A percentile compares a stretch with the other conserved stretches of the same genome.
phyloP scores from a whole-genome alignment of 129 eudicot genomes.

The Artemisia annua region DNA sequence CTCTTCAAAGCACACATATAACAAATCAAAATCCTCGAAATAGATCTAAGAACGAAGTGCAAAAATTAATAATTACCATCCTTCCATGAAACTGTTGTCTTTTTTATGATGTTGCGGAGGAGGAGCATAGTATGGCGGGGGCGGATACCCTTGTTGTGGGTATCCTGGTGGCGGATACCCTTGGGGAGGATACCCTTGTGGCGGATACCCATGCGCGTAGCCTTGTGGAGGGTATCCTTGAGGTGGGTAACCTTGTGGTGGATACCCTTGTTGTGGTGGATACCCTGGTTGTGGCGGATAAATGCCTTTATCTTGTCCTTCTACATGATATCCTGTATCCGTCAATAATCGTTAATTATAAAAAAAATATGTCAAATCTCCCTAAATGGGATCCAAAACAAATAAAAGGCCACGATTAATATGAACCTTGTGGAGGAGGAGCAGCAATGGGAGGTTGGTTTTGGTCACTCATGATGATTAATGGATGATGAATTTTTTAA shows the following conservation, averaged over 20 bases:
- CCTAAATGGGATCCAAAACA: constrained; percentile 6
- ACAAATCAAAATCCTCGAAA: background rate
- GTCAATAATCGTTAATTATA: background rate
- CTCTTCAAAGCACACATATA: background rate
- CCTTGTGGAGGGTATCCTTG: constrained; percentile 48
- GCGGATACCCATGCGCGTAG: constrained; percentile 15
- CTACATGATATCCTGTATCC: constrained; percentile 51
- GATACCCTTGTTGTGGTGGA: constrained; percentile 24
- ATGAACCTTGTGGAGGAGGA: constrained; percentile 27
- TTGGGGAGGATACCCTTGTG: constrained; percentile 4
- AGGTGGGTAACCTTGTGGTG: constrained; percentile 47
- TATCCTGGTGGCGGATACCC: constrained; percentile 44
- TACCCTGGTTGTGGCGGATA: constrained; percentile 37
- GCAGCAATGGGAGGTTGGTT: constrained; percentile 25
- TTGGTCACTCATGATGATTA: constrained; percentile 30
- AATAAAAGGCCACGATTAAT: background rate
- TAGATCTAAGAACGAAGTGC: background rate
- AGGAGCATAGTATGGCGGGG: constrained; percentile 48
- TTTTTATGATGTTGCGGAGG: constrained; percentile 49
- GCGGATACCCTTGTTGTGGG: constrained; percentile 41
- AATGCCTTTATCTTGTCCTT: constrained; percentile 40
- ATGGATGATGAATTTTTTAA: constrained; percentile 5
- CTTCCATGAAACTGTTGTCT: constrained; percentile 50
- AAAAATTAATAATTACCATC: constrained; percentile 49
- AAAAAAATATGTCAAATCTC: background rate